phyloP scores from a whole-genome alignment of 345 rosid genomes.

The Aegle marmelos region DNA sequence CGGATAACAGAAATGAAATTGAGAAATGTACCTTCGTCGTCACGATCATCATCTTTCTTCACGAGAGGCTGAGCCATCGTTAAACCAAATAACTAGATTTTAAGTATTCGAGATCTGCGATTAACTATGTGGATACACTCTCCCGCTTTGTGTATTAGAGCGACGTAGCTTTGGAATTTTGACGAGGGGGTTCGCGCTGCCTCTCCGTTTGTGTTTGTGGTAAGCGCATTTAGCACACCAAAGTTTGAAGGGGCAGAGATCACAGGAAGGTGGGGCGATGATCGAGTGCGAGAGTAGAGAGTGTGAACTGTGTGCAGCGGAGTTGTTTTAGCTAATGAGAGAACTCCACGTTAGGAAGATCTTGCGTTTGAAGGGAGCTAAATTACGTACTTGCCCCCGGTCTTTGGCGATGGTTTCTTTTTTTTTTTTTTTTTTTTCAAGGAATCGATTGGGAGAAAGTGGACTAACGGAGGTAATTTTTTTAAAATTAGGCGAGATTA shows the following conservation, averaged over 20 bases:
- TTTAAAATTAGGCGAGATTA: no score
- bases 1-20: slow-evolving; percentile 6
- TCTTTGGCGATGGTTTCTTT: background rate
- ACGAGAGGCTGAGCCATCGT: slow-evolving; percentile 92
- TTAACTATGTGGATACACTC: background rate
- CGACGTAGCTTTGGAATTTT: slow-evolving; percentile 22
- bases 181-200: slow-evolving; percentile 17
- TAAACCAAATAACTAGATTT: slow-evolving; percentile 8
- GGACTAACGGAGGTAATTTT: background rate
- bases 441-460: background rate
- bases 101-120: slow-evolving; percentile 20
- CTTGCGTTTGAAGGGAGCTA: no score
- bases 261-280: background rate
- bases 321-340: background rate
- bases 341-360: slow-evolving; percentile 5
- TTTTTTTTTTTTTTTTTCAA: no score
- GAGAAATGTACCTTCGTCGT: slow-evolving; percentile 74
- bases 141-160: background rate
- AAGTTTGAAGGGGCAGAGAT: background rate
- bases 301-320: background rate
- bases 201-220: background rate
- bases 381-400: background rate
- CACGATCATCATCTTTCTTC: slow-evolving; percentile 98
- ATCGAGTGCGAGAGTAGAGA: background rate
- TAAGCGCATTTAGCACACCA: background rate